phyloP scores from a whole-genome alignment of 805 yeast genomes.

The Candida sphagnicola region DNA sequence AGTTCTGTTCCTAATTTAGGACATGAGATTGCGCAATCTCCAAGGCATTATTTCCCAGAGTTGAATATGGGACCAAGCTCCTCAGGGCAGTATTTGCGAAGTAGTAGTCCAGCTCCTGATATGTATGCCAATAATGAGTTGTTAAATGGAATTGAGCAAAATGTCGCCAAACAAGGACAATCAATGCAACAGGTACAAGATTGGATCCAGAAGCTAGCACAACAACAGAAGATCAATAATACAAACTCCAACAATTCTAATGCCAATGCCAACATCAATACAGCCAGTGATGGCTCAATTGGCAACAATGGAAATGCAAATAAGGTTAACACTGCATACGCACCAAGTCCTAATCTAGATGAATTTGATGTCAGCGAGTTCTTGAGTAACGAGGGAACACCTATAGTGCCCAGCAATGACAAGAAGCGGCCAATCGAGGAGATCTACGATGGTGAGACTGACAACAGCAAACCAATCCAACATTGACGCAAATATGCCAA shows the following conservation, averaged over 20 bases:
- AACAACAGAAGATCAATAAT: slow-evolving; percentile 18
- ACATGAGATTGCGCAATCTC: slow-evolving; percentile 19
- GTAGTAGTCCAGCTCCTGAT: slow-evolving; percentile 1
- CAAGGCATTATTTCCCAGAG: slow-evolving; percentile 32
- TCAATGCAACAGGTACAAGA: slow-evolving; percentile 55
- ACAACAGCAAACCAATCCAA: background rate
- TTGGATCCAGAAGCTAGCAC: slow-evolving; percentile 43
- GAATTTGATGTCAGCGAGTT: slow-evolving; percentile 35
- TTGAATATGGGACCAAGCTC: slow-evolving; percentile 11
- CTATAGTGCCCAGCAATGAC: slow-evolving; percentile 4
- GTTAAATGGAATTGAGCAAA: slow-evolving; percentile 42
- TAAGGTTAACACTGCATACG: background rate
- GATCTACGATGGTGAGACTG: slow-evolving; percentile 10
- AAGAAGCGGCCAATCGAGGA: slow-evolving; percentile 15
- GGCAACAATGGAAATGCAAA: background rate
- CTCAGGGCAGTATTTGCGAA: slow-evolving; percentile 4
- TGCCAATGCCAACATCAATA: background rate
- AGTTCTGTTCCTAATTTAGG: background rate
- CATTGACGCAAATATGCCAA: too few relatives aligned
- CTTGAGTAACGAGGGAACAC: slow-evolving; percentile 9
- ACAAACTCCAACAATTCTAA: background rate
- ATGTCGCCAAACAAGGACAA: slow-evolving; percentile 45
- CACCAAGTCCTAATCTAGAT: slow-evolving; percentile 11
- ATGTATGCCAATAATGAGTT: slow-evolving; percentile 1
- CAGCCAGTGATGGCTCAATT: too few relatives aligned